Conservation (phyloP, 352 stramenopile species). For the Globisporangium canariense region DNA sequence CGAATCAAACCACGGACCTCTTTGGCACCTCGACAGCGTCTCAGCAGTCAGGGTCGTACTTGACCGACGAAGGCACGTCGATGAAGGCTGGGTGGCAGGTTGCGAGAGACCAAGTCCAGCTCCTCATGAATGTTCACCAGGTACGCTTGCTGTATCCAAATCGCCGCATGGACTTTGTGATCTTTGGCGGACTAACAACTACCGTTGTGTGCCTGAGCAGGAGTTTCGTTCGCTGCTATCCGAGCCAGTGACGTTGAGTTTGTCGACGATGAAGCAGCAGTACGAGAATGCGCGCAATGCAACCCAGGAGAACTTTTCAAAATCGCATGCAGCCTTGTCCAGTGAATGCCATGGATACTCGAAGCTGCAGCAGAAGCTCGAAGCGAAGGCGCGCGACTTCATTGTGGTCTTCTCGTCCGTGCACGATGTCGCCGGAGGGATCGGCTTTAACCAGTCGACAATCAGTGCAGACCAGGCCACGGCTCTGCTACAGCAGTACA, state of each 20-base stretch:
- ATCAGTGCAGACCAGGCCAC: constrained; percentile 31
- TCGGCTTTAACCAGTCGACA: constrained; percentile 18
- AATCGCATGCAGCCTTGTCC: constrained; percentile 40
- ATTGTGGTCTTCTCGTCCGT: constrained; percentile 25
- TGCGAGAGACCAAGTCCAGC: constrained; percentile 55
- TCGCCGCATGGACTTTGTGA: neutral
- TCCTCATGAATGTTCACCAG: constrained; percentile 59
- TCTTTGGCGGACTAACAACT: neutral
- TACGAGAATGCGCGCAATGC: constrained; percentile 54
- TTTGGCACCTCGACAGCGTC: constrained; percentile 34
- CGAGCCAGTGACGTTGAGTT: constrained; percentile 66
- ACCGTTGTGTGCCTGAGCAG: constrained; percentile 17
- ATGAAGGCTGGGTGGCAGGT: constrained; percentile 60
- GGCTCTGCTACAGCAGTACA: constrained; percentile 25
- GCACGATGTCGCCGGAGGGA: constrained; percentile 21
- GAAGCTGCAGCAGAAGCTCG: constrained; percentile 66
- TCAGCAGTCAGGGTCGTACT: constrained; percentile 12
- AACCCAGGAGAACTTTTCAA: constrained; percentile 69
- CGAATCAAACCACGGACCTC: constrained; percentile 28
- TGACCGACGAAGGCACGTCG: constrained; percentile 42
- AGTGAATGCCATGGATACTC: constrained; percentile 38
- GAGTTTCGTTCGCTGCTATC: constrained; percentile 76
- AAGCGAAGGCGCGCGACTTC: constrained; percentile 48
- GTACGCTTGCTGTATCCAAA: constrained; percentile 18
- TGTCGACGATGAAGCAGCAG: constrained; percentile 77